Evolutionary conservation across 2,329 filamentous ascomycete species (phyloP), one percentile per base, ranked within the genome.

Genomic region (Truncatella angustata): DNA sequence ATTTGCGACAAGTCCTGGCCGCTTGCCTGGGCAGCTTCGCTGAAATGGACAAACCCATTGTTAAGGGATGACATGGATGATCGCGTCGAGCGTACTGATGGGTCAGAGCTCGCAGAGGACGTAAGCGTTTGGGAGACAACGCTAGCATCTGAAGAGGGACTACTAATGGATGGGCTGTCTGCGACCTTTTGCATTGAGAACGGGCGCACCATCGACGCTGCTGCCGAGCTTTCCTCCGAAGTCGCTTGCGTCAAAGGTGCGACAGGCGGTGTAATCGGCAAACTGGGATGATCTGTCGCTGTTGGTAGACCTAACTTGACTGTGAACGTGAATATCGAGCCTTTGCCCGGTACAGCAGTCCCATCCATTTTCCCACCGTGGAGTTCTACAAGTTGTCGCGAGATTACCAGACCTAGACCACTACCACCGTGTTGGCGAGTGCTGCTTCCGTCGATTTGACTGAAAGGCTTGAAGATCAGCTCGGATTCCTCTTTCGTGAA

Each of bases 391-490:
- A 99, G 82, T 66, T 97, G 93, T 61, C 92, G 87, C 1, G 94
- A 97, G 53, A 99, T 91, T 46, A 97, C 94, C 18, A 99, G 78
- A 0, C 94, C 93, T 18, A 99, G 78, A 0, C 94, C 94, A 61
- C 92, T 97, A 16, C 94, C 94, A 12, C 93, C 92, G 65, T 97
- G 91, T 60, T 96, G 91, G 48, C 92, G 84, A n/a, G 91, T 96
- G 66, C 88, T 96, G 70, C 89, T 94, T 49, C 90, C 90, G 63
- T 97, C 93, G 53, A 97, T 93, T 66, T 99, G 94, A 64, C 93
- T 97, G 68, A 97, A 99, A 4, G 93, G 88, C 67, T 97, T 97
- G 81, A 99, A 97, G 48, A 99, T 86, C 49, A 92, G 84, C 58
- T 96, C 88, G 3, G 92, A 90, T 66, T 97, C 93, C 54, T 90